A percentile compares a stretch with the other conserved stretches of the same genome.
phyloP scores from a whole-genome alignment of 1,284 basidiomycete genomes.

The Schizophyllum commune region DNA sequence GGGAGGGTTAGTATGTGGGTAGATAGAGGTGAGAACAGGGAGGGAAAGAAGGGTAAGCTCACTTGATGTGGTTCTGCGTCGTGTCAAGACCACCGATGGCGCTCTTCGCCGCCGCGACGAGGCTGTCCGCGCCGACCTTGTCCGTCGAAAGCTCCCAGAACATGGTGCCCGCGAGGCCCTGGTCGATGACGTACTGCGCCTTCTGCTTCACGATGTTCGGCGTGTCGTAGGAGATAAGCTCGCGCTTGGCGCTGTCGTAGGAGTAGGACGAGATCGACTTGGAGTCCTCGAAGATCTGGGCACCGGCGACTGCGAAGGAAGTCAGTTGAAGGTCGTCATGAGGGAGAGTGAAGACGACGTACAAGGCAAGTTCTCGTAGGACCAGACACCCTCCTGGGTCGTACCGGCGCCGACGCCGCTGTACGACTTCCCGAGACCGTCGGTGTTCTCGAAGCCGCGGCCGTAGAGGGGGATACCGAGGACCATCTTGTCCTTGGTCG shows the following conservation, averaged over 20 bases:
- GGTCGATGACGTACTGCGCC: slow-evolving; percentile 62
- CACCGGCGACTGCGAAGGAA: slow-evolving; percentile 38
- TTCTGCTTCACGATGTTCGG: slow-evolving; percentile 69
- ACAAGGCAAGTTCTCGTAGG: slow-evolving; percentile 72
- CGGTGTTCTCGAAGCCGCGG: slow-evolving; percentile 74
- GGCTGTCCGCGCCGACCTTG: slow-evolving; percentile 46
- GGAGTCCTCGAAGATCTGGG: slow-evolving; percentile 62
- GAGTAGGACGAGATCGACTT: slow-evolving; percentile 74
- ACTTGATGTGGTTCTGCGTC: slow-evolving; percentile 66
- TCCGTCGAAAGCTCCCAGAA: slow-evolving; percentile 77
- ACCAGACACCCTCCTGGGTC: not conserved
- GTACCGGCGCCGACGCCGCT: slow-evolving; percentile 41
- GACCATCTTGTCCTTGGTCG: slow-evolving; percentile 66
- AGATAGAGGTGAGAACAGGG: not conserved
- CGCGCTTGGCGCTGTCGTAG: slow-evolving; percentile 56
- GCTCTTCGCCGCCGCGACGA: slow-evolving; percentile 41
- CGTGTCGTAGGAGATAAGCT: slow-evolving; percentile 78
- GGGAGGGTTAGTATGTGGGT: not conserved
- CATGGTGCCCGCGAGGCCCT: slow-evolving; percentile 72
- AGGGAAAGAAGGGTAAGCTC: not conserved
- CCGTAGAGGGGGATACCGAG: slow-evolving; percentile 88
- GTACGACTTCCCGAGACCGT: slow-evolving; percentile 70
- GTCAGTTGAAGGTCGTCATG: not conserved
- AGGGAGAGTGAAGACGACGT: slow-evolving; percentile 10
- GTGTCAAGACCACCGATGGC: slow-evolving; percentile 50